These are phyloP conservation scores for Citrus glauca DNA, from an alignment of 345 rosid species.

Conservation along the genomic window DNA sequence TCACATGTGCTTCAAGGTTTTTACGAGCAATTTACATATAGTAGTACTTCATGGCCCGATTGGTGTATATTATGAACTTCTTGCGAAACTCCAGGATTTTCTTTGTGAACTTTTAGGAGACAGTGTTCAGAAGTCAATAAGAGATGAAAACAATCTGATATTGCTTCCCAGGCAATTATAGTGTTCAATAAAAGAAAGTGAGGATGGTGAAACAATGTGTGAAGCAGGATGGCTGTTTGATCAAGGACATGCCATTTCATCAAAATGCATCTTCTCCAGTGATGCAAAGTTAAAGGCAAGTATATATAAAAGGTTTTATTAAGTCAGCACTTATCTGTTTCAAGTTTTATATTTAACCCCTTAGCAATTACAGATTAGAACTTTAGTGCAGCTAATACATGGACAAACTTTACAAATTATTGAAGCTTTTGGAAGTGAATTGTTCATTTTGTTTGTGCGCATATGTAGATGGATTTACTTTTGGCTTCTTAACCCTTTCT, in stretches of 20 bases:
- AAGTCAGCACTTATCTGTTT: not conserved
- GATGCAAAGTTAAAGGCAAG: constrained; percentile 57
- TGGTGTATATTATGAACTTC: not conserved
- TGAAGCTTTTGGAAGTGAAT: too few species aligned
- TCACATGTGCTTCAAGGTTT: not conserved
- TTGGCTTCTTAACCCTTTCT: too few species aligned
- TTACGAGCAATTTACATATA: not conserved
- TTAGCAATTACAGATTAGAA: too few species aligned
- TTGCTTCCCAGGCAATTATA: constrained; percentile 78
- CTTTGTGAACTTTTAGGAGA: constrained; percentile 44
- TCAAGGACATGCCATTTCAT: constrained; percentile 48
- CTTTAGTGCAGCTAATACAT: too few species aligned
- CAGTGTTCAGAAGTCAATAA: constrained; percentile 31
- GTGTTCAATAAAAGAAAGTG: constrained; percentile 53
- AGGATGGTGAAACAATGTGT: constrained; percentile 35
- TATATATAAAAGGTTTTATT: not conserved
- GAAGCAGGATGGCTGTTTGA: constrained; percentile 78
- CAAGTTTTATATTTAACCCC: not conserved
- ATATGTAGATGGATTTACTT: too few species aligned
- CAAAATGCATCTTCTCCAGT: constrained; percentile 59
- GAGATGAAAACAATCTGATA: constrained; percentile 50
- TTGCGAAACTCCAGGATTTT: constrained; percentile 30
- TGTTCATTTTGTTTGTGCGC: too few species aligned
- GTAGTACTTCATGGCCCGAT: not conserved
- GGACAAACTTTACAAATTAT: too few species aligned